Conservation (phyloP, 345 rosid species). For the Litchi chinensis region DNA sequence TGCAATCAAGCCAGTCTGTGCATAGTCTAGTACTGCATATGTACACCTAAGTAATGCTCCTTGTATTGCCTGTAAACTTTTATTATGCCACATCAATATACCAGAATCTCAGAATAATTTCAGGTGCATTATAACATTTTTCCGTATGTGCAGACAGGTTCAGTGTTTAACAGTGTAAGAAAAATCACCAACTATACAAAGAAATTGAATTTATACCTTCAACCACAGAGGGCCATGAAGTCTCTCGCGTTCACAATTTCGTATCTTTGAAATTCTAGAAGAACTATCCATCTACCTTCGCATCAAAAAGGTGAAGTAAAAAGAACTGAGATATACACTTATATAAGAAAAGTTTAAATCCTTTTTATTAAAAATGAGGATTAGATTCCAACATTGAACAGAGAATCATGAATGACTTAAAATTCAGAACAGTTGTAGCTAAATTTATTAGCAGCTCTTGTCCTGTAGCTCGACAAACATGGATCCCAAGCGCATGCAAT, state of each 20-base stretch:
- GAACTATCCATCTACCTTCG: constrained; percentile 93
- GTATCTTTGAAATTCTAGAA: constrained; percentile 93
- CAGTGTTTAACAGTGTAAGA: background rate
- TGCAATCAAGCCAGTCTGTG: constrained; percentile 97
- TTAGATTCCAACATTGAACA: background rate
- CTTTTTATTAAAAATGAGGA: background rate
- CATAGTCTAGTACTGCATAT: constrained; percentile 85
- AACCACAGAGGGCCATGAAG: constrained; percentile 96
- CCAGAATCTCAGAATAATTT: constrained; percentile 21
- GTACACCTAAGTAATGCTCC: constrained; percentile 81
- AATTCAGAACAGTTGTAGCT: constrained; percentile 8
- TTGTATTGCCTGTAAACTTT: constrained; percentile 62
- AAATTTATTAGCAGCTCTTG: constrained; percentile 79
- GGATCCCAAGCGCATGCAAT: constrained; percentile 86
- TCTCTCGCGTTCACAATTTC: constrained; percentile 87
- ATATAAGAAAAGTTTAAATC: no score
- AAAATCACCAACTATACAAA: constrained; percentile 9
- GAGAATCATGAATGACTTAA: background rate
- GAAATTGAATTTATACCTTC: no score
- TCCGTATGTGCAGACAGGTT: background rate
- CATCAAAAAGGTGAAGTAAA: constrained; percentile 40
- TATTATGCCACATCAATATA: constrained; percentile 8
- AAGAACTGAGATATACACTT: constrained; percentile 13
- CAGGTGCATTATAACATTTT: constrained; percentile 15
- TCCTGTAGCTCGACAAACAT: constrained; percentile 98